A percentile compares a stretch with the other conserved stretches of the same genome.
phyloP scores from a whole-genome alignment of 23 red algal species.

The Pyropia yezoensis region DNA sequence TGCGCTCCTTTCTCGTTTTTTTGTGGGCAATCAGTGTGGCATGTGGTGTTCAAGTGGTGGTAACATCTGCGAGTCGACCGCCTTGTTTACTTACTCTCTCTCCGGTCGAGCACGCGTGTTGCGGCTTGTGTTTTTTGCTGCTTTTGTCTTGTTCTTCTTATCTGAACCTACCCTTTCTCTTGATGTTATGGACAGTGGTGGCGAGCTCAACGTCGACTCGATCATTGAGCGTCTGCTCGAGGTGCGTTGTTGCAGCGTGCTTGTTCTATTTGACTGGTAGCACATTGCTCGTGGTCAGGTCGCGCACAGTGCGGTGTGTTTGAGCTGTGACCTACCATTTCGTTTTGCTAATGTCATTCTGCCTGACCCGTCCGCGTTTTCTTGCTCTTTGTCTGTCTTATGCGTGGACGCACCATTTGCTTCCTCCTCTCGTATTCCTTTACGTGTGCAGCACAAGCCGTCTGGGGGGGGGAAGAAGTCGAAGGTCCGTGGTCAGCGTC shows the following conservation, averaged over 20 bases:
- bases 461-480: not conserved
- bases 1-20: too few relatives aligned
- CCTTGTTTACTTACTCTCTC: too few relatives aligned
- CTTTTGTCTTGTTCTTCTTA: too few relatives aligned
- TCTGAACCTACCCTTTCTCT: too few relatives aligned
- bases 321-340: not conserved
- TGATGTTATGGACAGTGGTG: not conserved
- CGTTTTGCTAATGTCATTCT: not conserved
- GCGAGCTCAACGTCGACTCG: constrained; percentile 65
- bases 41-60: too few relatives aligned
- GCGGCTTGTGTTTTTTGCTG: too few relatives aligned
- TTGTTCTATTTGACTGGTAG: not conserved
- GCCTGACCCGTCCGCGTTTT: too few relatives aligned
- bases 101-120: too few relatives aligned
- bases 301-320: not conserved
- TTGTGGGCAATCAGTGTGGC: too few relatives aligned
- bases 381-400: not conserved
- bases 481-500: constrained; percentile 61
- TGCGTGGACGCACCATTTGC: not conserved
- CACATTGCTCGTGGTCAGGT: not conserved
- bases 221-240: constrained; percentile 87
- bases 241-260: constrained; percentile 13
- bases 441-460: not conserved
- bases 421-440: not conserved
- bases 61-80: too few relatives aligned